These are phyloP conservation scores for Paspalum notatum DNA, from an alignment of 176 grass and related monocot species.

Conservation along the genomic window DNA sequence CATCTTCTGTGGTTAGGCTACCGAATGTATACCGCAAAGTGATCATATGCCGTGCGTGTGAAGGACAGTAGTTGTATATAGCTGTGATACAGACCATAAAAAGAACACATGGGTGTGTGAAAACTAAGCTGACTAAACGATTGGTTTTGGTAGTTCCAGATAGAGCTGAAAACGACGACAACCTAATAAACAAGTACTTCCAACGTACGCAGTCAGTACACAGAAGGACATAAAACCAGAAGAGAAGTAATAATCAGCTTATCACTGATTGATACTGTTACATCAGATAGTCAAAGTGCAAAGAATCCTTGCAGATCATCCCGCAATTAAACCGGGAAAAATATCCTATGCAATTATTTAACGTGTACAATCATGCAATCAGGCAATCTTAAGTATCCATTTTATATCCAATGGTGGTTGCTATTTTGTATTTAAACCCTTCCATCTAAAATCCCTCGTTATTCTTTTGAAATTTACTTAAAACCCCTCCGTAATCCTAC, in stretches of 20 bases:
- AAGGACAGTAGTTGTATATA: not conserved
- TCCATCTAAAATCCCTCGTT: no score
- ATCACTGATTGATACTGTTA: not conserved
- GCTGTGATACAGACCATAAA: not conserved
- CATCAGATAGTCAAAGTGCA: not conserved
- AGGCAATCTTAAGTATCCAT: no score
- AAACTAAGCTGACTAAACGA: not conserved
- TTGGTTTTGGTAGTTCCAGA: slow-evolving; percentile 29
- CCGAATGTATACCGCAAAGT: slow-evolving; percentile 10
- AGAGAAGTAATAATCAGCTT: not conserved
- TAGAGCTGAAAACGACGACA: slow-evolving; percentile 9
- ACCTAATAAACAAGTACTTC: not conserved
- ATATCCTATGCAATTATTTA: no score
- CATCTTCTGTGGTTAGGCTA: slow-evolving; percentile 28
- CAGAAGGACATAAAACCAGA: not conserved
- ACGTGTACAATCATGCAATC: no score
- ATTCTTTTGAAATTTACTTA: no score
- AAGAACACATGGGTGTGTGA: not conserved
- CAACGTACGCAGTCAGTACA: not conserved
- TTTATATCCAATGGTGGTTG: no score
- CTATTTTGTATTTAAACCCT: no score
- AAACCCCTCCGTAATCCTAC: no score
- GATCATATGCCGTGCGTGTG: not conserved
- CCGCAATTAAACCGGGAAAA: not conserved
- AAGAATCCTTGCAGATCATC: not conserved